Conservation (phyloP, 1,284 basidiomycete species). For the Phylloporus sp. region DNA sequence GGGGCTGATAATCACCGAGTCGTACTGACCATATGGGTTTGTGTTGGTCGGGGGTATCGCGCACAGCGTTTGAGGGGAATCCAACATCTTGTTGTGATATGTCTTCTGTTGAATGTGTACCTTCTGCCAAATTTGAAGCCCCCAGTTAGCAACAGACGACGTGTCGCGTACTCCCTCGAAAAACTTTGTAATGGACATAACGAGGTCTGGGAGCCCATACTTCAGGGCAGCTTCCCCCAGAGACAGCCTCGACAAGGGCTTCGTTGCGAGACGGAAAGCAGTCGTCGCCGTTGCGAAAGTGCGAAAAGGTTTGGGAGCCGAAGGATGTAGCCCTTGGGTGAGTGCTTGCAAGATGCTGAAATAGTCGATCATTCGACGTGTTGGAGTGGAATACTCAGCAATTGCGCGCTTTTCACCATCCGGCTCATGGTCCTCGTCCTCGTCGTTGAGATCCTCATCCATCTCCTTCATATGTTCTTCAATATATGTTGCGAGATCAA, state of each 20-base stretch:
- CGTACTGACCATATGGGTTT: not conserved
- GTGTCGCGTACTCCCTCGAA: not conserved
- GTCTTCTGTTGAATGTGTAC: not conserved
- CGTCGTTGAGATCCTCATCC: not conserved
- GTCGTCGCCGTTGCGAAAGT: not conserved
- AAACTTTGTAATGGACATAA: not conserved
- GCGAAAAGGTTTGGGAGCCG: not conserved
- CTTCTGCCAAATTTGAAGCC: not conserved
- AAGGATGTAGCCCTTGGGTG: too few relatives aligned
- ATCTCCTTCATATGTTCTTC: not conserved
- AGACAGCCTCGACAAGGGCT: not conserved
- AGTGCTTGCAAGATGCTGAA: not conserved
- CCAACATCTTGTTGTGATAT: constrained; percentile 1
- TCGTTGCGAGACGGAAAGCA: not conserved
- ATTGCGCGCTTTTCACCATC: not conserved
- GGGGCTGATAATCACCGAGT: too few relatives aligned
- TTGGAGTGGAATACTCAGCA: too few relatives aligned
- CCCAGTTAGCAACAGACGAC: too few relatives aligned
- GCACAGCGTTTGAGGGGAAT: not conserved
- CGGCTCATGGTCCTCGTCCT: not conserved
- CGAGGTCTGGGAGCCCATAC: not conserved
- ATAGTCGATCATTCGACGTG: not conserved
- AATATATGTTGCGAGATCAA: too few relatives aligned
- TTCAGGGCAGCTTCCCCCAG: too few relatives aligned
- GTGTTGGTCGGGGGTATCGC: not conserved